A percentile compares a stretch with the other conserved stretches of the same genome.
Evolutionary conservation across 2,329 filamentous ascomycete genomes (phyloP).

Genomic region (Fusarium sp.): DNA sequence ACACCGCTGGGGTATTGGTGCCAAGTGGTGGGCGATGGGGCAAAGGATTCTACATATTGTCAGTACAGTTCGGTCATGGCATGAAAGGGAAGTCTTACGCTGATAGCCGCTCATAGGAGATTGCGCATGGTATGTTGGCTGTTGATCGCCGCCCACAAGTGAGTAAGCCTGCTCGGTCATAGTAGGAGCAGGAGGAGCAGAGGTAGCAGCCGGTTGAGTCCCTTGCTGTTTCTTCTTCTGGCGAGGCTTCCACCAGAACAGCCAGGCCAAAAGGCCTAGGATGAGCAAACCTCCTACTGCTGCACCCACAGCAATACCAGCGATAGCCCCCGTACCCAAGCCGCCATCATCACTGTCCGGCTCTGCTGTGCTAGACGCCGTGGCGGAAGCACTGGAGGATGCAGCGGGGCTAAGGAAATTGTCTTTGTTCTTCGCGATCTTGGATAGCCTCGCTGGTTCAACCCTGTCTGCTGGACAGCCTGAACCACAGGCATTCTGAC

Average conservation of each 20-base stretch:
- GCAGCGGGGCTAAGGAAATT: constrained; percentile 34
- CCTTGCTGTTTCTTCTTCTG: constrained; percentile 34
- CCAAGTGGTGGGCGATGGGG: no score
- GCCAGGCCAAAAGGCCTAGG: constrained; percentile 36
- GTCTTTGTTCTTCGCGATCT: constrained; percentile 24
- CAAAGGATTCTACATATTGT: no score
- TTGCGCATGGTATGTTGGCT: no score
- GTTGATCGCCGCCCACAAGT: no score
- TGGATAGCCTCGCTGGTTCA: constrained; percentile 32
- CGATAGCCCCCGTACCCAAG: constrained; percentile 39
- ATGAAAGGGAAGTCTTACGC: no score
- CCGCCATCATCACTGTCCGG: constrained; percentile 12
- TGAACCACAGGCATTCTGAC: constrained; percentile 41
- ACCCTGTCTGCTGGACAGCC: constrained; percentile 34
- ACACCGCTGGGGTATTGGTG: no score
- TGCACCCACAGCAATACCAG: constrained; percentile 42
- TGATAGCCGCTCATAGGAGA: no score
- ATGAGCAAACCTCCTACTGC: constrained; percentile 31
- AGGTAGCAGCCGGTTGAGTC: no score
- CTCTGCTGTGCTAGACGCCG: constrained; percentile 15
- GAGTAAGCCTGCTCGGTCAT: no score
- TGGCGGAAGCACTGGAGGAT: constrained; percentile 11
- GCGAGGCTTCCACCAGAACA: constrained; percentile 44
- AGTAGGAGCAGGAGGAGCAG: no score
- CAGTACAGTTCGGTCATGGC: no score